phyloP scores from a whole-genome alignment of 192 early-diverging fungal genomes.

The Phycomyces nitens region DNA sequence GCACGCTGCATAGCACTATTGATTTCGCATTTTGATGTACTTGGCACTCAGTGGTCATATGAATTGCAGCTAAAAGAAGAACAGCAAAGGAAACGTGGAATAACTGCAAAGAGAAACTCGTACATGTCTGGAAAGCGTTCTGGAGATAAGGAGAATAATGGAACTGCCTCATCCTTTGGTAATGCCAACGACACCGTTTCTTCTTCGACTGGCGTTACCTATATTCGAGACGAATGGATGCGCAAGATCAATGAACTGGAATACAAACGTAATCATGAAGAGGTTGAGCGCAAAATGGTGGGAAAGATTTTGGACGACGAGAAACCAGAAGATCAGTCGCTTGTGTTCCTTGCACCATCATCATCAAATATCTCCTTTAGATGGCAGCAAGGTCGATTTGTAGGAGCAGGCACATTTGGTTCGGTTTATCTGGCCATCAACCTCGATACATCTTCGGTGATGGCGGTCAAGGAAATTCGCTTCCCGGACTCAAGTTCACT shows the following conservation, averaged over 20 bases:
- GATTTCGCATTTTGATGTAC: slow-evolving; percentile 81
- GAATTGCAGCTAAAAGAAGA: slow-evolving; percentile 29
- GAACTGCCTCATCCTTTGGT: slow-evolving; percentile 33
- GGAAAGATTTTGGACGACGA: slow-evolving; percentile 79
- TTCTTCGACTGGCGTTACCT: slow-evolving; percentile 11
- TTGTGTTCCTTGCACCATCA: slow-evolving; percentile 73
- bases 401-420: slow-evolving; percentile 86
- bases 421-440: slow-evolving; percentile 84
- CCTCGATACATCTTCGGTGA: slow-evolving; percentile 74
- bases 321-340: slow-evolving; percentile 72
- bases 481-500: slow-evolving; percentile 70
- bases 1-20: slow-evolving; percentile 75
- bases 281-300: slow-evolving; percentile 50
- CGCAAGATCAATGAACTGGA: slow-evolving; percentile 53
- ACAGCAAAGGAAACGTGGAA: too few species aligned
- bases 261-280: slow-evolving; percentile 39
- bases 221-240: slow-evolving; percentile 51
- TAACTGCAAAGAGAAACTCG: too few species aligned
- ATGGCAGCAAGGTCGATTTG: slow-evolving; percentile 82
- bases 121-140: too few species aligned
- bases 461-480: slow-evolving; percentile 92
- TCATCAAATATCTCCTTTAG: slow-evolving; percentile 75
- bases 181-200: slow-evolving; percentile 13
- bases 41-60: slow-evolving; percentile 52
- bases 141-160: too few species aligned